Evolutionary conservation across 352 stramenopile genomes (phyloP), one percentile per base, ranked within the genome.

Genomic region (Phytophthora tentaculata): DNA sequence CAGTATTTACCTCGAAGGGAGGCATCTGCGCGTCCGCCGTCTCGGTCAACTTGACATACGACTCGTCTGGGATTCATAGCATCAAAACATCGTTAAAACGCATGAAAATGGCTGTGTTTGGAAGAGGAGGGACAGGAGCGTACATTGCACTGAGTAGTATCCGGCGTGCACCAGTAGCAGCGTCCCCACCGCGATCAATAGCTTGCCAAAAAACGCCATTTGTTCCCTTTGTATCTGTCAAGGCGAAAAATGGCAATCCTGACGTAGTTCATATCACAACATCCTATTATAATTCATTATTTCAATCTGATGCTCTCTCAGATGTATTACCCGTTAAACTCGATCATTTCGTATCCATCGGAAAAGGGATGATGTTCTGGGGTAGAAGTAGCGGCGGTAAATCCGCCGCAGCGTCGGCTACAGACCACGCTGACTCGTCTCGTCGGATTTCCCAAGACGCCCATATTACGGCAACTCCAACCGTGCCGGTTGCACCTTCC

Each of bases 101-200:
- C 23, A 54, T n/a, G 28, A 29, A 23, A 65, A 53, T 22, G 7
- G 20, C 32, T 51, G 17, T n/a, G n/a, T 16, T 22, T 26, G 16
- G 54, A 24, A 47, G 24, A 56, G 2, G 2, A 60, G 44, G 61
- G 22, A 35, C 13, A 58, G 32, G 8, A 48, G 64, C 79, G 54
- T 81, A 94, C 86, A 94, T 60, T 92, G 76, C 60, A 94, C 74
- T 13, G 86, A 90, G 75, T 92, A 94, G 73, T 94, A 94, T 55
- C 84, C 84, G 1, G 84, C 84, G 69, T 94, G 86, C 45, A 92
- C 61, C 48, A 94, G 76, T 63, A 92, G 69, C 29, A 90, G 64
- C 61, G 81, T 73, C 69, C 83, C 86, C 48, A 91, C 29, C 26
- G 78, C 75, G 67, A 94, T 85, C 32, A 94, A 56, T 57, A 92